Conservation (phyloP, 148 eudicot species). For the Rhododendron vialii region DNA sequence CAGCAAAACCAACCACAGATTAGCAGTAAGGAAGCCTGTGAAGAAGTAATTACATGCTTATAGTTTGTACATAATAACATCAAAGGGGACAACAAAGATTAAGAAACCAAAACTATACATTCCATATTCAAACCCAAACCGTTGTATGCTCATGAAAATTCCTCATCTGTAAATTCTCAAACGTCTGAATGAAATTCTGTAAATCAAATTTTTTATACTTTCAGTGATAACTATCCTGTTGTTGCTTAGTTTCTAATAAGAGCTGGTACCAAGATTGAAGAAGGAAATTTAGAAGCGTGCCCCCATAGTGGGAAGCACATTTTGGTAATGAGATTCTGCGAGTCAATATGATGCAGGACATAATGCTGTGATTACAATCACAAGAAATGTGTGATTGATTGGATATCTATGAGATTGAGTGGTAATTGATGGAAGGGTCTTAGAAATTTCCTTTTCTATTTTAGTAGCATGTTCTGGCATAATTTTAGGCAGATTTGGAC, state of each 20-base stretch:
- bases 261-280: background rate
- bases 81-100: background rate
- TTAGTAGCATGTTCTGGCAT: no score
- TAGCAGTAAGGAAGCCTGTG: background rate
- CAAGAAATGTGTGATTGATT: no score
- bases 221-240: background rate
- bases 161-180: conserved; percentile 1
- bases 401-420: no score
- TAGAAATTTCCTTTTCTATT: no score
- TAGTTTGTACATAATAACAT: background rate
- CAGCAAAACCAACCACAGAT: conserved; percentile 12
- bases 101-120: background rate
- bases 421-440: no score
- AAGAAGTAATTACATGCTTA: background rate
- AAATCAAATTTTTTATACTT: background rate
- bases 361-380: no score
- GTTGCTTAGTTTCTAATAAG: background rate
- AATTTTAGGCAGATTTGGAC: no score
- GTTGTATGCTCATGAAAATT: background rate
- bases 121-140: background rate
- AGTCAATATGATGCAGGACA: background rate
- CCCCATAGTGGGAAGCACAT: background rate
- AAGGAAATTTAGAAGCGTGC: background rate
- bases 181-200: background rate
- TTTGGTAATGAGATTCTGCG: background rate